A percentile compares a stretch with the other conserved stretches of the same genome.
Conservation (phyloP, 23 red algal genomes). For the Gracilaria caudata region DNA sequence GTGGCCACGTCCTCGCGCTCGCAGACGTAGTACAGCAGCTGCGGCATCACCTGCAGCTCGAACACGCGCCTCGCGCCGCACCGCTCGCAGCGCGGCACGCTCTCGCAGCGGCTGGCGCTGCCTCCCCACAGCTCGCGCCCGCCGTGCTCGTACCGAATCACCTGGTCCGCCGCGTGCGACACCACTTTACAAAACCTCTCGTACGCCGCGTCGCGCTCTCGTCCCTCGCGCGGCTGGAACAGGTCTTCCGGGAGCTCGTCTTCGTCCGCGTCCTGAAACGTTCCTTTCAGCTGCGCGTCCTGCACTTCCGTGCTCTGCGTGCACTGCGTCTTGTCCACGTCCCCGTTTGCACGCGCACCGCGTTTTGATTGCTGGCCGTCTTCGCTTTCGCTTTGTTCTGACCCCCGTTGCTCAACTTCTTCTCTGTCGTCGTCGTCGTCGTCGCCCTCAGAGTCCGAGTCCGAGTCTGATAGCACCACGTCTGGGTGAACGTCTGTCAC, state of each 20-base stretch:
- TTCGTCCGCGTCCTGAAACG: slow-evolving; percentile 65
- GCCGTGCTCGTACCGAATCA: slow-evolving; percentile 49
- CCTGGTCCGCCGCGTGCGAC: slow-evolving; percentile 13
- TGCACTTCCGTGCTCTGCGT: neutral
- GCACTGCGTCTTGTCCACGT: neutral
- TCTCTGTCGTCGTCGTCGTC: slow-evolving; percentile 18
- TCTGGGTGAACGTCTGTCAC: slow-evolving; percentile 54
- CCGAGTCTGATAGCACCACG: slow-evolving; percentile 1
- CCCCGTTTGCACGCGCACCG: too few species aligned
- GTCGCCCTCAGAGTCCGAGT: slow-evolving; percentile 3
- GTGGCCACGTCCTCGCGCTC: neutral
- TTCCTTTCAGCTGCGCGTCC: slow-evolving; percentile 3
- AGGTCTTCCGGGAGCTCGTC: slow-evolving; percentile 55
- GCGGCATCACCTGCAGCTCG: slow-evolving; percentile 89
- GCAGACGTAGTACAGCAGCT: slow-evolving; percentile 66
- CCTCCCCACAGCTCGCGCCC: slow-evolving; percentile 23
- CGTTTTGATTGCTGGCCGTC: too few species aligned
- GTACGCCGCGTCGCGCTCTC: neutral
- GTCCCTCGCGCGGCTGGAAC: slow-evolving; percentile 10
- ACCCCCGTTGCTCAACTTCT: neutral
- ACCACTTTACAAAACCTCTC: slow-evolving; percentile 32
- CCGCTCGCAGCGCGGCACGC: slow-evolving; percentile 28
- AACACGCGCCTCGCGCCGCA: slow-evolving; percentile 72
- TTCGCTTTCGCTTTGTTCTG: too few species aligned
- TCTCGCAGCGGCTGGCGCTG: neutral